Conservation (phyloP, 2,329 filamentous ascomycete species). For the Periconia sp. region DNA sequence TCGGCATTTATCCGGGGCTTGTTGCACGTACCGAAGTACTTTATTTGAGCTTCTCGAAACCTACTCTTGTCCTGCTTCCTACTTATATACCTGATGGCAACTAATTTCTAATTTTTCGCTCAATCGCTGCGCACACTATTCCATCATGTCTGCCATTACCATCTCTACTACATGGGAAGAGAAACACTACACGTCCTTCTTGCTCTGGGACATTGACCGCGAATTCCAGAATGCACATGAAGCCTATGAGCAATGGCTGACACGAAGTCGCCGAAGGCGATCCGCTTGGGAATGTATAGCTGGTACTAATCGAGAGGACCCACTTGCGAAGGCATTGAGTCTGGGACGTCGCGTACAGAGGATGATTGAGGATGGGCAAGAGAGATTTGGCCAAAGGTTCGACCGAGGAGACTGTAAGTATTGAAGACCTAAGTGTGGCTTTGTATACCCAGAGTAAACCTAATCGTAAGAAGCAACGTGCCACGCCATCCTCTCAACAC, state of each 20-base stretch:
- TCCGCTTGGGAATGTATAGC: slow-evolving; percentile 34
- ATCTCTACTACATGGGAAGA: slow-evolving; percentile 28
- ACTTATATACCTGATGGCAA: background rate
- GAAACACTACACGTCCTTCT: slow-evolving; percentile 35
- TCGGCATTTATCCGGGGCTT: slow-evolving; percentile 9
- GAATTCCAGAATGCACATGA: slow-evolving; percentile 42
- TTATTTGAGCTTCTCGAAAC: background rate
- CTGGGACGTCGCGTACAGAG: slow-evolving; percentile 34
- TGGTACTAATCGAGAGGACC: slow-evolving; percentile 30
- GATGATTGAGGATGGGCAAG: slow-evolving; percentile 33
- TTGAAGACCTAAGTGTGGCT: background rate
- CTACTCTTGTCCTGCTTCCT: background rate
- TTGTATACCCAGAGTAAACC: background rate
- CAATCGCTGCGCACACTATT: background rate
- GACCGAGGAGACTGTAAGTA: slow-evolving; percentile 40
- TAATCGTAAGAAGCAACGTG: slow-evolving; percentile 29
- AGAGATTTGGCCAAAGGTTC: slow-evolving; percentile 34
- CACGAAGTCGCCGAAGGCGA: slow-evolving; percentile 24
- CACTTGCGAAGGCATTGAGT: slow-evolving; percentile 30
- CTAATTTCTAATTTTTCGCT: background rate
- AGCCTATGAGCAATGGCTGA: slow-evolving; percentile 39
- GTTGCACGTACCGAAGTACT: slow-evolving; percentile 3
- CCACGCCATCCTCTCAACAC: slow-evolving; percentile 36
- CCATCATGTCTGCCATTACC: slow-evolving; percentile 2
- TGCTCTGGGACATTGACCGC: slow-evolving; percentile 44